Base-by-base conservation (phyloP, 805 yeast genomes). In the Candida silvatica region DNA sequence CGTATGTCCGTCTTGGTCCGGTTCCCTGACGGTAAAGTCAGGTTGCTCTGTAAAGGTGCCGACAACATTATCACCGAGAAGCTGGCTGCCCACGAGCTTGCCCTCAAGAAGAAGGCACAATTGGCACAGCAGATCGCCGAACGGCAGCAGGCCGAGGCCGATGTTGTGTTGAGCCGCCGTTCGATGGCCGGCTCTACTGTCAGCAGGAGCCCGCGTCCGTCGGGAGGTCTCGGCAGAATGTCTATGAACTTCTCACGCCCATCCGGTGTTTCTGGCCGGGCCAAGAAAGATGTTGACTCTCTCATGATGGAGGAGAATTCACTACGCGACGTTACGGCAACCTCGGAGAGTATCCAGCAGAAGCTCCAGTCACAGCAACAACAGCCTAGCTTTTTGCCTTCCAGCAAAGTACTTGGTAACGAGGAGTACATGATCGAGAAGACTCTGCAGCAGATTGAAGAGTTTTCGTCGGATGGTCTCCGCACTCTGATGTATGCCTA, bases 21-120 rank as follows among this genome's bases (percentile, higher is more conserved):
- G 40, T 74, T 83, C 46, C 95, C 97, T 0, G 81, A 83, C 52
- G 74, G 74, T 5, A 69, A 81, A 39, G 69, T 87, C 17, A 74
- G 90, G 31, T 51, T 92, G 43, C 62, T 92, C 29, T 86, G 95
- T 59, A 92, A 92, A 59, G 99, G 98, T 36, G 98, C 99, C 2
- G 98, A 92, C 55, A 85, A 85, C 48, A 71, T 90, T 8, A 84
- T 92, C 32, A 54, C 88, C 35, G 95, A 88, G 34, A 69, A 83
- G 38, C 63, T 92, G 39, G 67, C 65, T 37, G 64, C 78, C 42
- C 45, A 70, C 1, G 71, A 69, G 2, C 34, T 80, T 32, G 95
- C 94, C 0, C 57, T 61, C 16, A 51, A 55, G n/a, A 85, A 81
- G 50, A 71, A 79, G 29, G 62, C 58, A n/a, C 86, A 85, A 37